Evolutionary conservation across 2,329 filamentous ascomycete genomes (phyloP), one percentile per base, ranked within the genome.

Genomic region (Elsinoe batatas): DNA sequence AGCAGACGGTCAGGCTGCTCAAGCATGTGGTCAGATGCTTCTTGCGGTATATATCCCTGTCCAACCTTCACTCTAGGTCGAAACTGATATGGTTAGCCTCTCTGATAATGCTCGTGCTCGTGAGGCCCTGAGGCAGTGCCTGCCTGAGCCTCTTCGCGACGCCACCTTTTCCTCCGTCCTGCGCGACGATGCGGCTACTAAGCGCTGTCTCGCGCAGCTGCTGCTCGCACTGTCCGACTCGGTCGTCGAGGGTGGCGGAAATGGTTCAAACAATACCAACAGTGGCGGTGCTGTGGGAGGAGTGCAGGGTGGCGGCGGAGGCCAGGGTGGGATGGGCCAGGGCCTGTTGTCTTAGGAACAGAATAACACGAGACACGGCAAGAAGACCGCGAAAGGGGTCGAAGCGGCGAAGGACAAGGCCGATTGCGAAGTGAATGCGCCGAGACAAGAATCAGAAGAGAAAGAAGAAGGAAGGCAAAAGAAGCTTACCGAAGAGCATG

Each of bases 21-120:
- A 98, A 98, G 79, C 93, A 98, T 68, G 93, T 98, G 57, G 93
- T 98, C 33, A 80, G 93, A 63, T 98, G 93, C 74, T 98, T 98
- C 71, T 79, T 98, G 67, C 82, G 93, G 89, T 94, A 76, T 64
- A 82, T 74, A 32, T 30, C 7, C 26, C 26, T 7, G 2, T 30
- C 8, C 7, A 5, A 3, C 2, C 7, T 30, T 30, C 8, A 30
- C 26, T 30, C 5, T 11, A n/a, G 18, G 12, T 32, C 40, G 17
- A 56, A 36, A 47, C 49, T 62, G 43, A 59, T 30, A 40, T 43
- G 66, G 58, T 30, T 63, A 95, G 90, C 58, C 78, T 98, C 46
- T 96, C 90, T 65, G 93, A 98, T 69, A 98, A 98, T 66, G 91
- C 91, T 58, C 86, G 93, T 58, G 93, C 93, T 56, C 87, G 93